Conservation (phyloP, 2,329 filamentous ascomycete species). For the Colletotrichum sp. region DNA sequence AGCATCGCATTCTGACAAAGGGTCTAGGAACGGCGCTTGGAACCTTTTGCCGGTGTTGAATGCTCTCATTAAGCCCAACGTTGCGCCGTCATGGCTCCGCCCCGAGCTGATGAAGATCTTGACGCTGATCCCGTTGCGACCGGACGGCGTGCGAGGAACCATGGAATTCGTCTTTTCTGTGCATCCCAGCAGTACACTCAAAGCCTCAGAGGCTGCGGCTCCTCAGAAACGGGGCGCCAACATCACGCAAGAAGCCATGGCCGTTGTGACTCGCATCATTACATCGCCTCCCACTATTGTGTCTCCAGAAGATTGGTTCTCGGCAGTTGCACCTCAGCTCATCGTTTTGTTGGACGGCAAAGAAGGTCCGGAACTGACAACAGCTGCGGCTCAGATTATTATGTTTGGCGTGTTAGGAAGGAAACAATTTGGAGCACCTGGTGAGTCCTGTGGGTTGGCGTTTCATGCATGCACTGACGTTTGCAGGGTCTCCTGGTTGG, state of each 20-base stretch:
- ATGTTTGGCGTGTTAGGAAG: slow-evolving; percentile 71
- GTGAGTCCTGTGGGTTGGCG: slow-evolving; percentile 31
- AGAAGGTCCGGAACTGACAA: slow-evolving; percentile 61
- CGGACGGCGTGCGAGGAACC: slow-evolving; percentile 68
- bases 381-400: slow-evolving; percentile 66
- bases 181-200: slow-evolving; percentile 58
- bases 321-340: slow-evolving; percentile 65
- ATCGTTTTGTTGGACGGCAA: slow-evolving; percentile 65
- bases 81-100: slow-evolving; percentile 65
- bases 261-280: slow-evolving; percentile 66
- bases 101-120: slow-evolving; percentile 61
- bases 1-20: slow-evolving; percentile 25
- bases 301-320: slow-evolving; percentile 63
- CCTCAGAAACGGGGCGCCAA: slow-evolving; percentile 64
- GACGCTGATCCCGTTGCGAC: slow-evolving; percentile 64
- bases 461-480: not conserved
- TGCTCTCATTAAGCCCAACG: slow-evolving; percentile 65
- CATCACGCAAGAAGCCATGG: slow-evolving; percentile 72
- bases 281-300: slow-evolving; percentile 63
- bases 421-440: slow-evolving; percentile 68
- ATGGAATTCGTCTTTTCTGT: slow-evolving; percentile 76
- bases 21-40: slow-evolving; percentile 42
- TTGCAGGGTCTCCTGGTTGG: slow-evolving; percentile 64
- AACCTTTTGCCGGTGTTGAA: slow-evolving; percentile 67
- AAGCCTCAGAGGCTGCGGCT: slow-evolving; percentile 41